Conservation (phyloP, 1,284 basidiomycete species). For the Heterobasidion parviporum region DNA sequence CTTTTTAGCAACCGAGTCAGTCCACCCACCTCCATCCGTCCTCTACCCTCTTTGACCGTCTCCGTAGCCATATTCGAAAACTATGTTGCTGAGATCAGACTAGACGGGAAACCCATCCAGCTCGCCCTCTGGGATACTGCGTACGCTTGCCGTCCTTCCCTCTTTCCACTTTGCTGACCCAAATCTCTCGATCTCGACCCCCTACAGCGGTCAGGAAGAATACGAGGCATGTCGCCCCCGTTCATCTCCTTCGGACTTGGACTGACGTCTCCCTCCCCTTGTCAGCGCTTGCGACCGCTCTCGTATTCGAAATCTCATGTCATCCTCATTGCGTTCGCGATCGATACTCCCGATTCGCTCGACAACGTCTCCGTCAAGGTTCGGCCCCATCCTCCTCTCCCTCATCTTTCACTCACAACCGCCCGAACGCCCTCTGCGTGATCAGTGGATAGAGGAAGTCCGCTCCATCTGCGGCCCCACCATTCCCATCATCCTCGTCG, state of each 20-base stretch:
- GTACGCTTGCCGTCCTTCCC: slow-evolving; percentile 36
- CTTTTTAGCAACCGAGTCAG: slow-evolving; percentile 25
- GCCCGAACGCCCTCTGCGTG: not conserved
- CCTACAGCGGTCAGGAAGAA: slow-evolving; percentile 79
- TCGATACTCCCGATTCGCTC: slow-evolving; percentile 94
- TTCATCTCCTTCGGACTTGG: not conserved
- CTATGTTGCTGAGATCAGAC: slow-evolving; percentile 94
- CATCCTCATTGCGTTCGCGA: slow-evolving; percentile 93
- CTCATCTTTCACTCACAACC: slow-evolving; percentile 5
- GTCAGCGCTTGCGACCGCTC: slow-evolving; percentile 82
- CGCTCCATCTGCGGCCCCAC: slow-evolving; percentile 82
- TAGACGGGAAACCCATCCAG: slow-evolving; percentile 96
- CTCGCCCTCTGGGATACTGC: slow-evolving; percentile 97
- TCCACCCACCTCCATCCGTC: not conserved
- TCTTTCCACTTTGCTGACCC: not conserved
- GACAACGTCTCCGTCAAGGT: slow-evolving; percentile 95
- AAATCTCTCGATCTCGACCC: slow-evolving; percentile 8
- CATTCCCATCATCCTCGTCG: slow-evolving; percentile 79
- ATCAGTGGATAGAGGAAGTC: slow-evolving; percentile 97
- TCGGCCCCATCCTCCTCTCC: slow-evolving; percentile 13
- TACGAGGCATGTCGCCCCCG: slow-evolving; percentile 60
- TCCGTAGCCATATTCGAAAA: slow-evolving; percentile 88
- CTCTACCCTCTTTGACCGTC: not conserved
- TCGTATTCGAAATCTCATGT: slow-evolving; percentile 98
- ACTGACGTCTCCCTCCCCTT: not conserved